phyloP scores from a whole-genome alignment of 2,329 filamentous ascomycete genomes.

The Dothistroma septosporum region DNA sequence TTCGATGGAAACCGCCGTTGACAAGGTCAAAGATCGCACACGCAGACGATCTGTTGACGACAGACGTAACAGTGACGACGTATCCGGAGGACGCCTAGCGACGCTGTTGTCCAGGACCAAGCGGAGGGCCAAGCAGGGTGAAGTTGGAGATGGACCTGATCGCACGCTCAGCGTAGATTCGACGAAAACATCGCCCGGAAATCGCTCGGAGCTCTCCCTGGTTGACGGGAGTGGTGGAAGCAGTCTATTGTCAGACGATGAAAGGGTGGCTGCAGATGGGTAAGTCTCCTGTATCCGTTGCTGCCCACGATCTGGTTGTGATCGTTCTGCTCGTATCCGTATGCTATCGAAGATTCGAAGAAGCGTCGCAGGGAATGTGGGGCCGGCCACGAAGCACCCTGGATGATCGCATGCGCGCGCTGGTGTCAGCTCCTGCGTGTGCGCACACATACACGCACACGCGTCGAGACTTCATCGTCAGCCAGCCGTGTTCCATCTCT shows the following conservation, averaged over 20 bases:
- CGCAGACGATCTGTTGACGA: slow-evolving; percentile 39
- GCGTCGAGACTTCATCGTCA: background rate
- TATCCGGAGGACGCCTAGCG: slow-evolving; percentile 45
- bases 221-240: slow-evolving; percentile 44
- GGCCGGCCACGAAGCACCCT: slow-evolving; percentile 1
- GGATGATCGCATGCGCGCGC: background rate
- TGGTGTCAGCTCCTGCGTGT: slow-evolving; percentile 1
- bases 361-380: background rate
- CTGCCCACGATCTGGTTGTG: background rate
- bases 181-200: slow-evolving; percentile 13
- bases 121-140: slow-evolving; percentile 25
- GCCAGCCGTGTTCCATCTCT: background rate
- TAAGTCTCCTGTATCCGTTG: slow-evolving; percentile 23
- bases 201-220: slow-evolving; percentile 33
- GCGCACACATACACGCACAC: background rate
- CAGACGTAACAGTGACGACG: slow-evolving; percentile 38
- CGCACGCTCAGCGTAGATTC: slow-evolving; percentile 38
- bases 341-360: background rate
- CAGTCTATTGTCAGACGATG: slow-evolving; percentile 50
- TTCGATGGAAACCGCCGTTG: slow-evolving; percentile 39
- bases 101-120: slow-evolving; percentile 40
- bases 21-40: slow-evolving; percentile 37
- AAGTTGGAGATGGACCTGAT: slow-evolving; percentile 10
- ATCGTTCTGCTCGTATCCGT: background rate
- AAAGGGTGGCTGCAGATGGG: slow-evolving; percentile 43